Base-by-base conservation (phyloP, 2,329 filamentous ascomycete species). In the Domatiomyces globalis region DNA sequence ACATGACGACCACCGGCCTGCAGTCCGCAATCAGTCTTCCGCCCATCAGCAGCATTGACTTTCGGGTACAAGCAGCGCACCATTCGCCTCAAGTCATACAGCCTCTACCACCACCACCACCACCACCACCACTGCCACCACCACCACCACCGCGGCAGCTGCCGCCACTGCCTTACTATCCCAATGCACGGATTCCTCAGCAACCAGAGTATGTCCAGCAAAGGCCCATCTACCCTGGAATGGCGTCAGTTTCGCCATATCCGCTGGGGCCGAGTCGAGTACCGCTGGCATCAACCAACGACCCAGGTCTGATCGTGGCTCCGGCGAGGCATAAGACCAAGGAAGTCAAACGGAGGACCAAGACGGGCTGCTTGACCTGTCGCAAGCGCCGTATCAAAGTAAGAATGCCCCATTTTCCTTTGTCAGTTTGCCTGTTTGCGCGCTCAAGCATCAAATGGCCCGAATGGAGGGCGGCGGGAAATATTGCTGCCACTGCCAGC, bases 271-370 rank as follows among this genome's bases (percentile, higher is more conserved):
- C 55, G 10, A 50, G 46, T 33, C 56, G 58, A 10, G 56, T 61
- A 51, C 56, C 58, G 42, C 49, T 61, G 43, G 57, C 58, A 29
- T 59, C 58, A 19, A 55, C 58, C 27, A 53, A 51, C 15, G 58
- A 59, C 44, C 54, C 54, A n/a, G 56, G 51, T 47, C 49, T 58
- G 5, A 58, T 61, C 49, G 54, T 58, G 25, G 54, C 56, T 27
- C 56, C 56, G 6, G 51, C 52, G 8, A 73, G 81, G 61, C 79
- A 84, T 65, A 73, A 74, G 67, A 54, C 57, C 29, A 81, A 84
- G 69, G 82, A 87, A 68, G 84, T 86, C 65, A 86, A 86, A 71
- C 75, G 83, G 59, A 74, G 83, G 63, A 86, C 83, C 52, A 85
- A 85, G 69, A 85, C 81, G 1, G 81, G 81, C n/a, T 86, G 83